Conservation (phyloP, 495 filamentous ascomycete genomes). For the Tirmania nivea region DNA sequence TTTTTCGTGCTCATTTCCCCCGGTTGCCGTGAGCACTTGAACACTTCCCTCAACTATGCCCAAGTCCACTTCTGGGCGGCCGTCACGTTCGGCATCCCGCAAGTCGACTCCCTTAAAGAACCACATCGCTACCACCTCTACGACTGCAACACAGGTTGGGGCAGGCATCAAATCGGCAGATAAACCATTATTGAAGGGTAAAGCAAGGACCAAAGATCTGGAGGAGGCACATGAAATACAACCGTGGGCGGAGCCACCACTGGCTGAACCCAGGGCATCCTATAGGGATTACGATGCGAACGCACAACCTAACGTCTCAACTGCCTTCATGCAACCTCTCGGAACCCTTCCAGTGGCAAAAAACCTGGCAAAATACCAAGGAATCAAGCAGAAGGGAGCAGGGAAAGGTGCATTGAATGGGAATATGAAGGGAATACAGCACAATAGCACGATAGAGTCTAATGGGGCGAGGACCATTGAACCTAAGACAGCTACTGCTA, state of each 20-base stretch:
- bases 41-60: background rate
- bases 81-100: background rate
- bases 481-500: constrained; percentile 1
- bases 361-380: constrained; percentile 3
- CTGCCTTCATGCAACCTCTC: constrained; percentile 15
- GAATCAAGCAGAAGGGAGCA: background rate
- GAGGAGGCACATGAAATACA: background rate
- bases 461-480: constrained; percentile 1
- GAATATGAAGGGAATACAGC: constrained; percentile 11
- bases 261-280: constrained; percentile 16
- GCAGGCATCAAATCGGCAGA: background rate
- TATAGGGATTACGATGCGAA: constrained; percentile 20
- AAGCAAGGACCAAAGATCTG: background rate
- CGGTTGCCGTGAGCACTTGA: background rate
- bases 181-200: background rate
- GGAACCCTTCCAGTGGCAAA: constrained; percentile 16
- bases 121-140: background rate
- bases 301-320: constrained; percentile 12
- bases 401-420: background rate
- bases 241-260: constrained; percentile 18
- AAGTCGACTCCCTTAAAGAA: background rate
- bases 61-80: background rate
- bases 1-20: background rate
- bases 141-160: background rate
- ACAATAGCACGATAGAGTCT: constrained; percentile 11